Evolutionary conservation across 768 basidiomycete species (phyloP), one percentile per base, ranked within the genome.

Genomic region (Tricholomella constricta): DNA sequence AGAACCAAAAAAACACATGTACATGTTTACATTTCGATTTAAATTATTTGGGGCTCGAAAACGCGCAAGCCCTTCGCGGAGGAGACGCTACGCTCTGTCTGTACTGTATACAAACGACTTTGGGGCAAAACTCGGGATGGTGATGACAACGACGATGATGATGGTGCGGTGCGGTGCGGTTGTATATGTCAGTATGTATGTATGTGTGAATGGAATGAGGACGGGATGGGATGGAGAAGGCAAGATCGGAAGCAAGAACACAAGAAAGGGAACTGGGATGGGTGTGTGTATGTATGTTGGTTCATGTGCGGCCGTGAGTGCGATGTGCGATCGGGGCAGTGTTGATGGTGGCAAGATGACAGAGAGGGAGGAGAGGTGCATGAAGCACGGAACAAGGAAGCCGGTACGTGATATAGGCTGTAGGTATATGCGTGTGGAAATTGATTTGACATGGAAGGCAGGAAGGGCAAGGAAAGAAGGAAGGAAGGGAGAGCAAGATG

Each of bases 11-110:
- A n/a, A n/a, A n/a, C n/a, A n/a, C n/a, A n/a, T n/a, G n/a, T n/a
- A n/a, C n/a, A n/a, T n/a, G n/a, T n/a, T n/a, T n/a, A n/a, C n/a
- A n/a, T n/a, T n/a, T 45, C 27, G 37, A 20, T 43, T 58, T 44
- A 58, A 61, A 51, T 64, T 62, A 56, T 66, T 60, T 60, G 56
- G 66, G 70, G 64, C 60, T 65, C 65, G 55, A 64, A 57, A 64
- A 54, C 68, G 71, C 73, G 73, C 73, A 65, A 72, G 69, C 66
- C 71, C 70, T 75, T 75, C 72, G 71, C 73, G 53, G n/a, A 23
- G 2, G 31, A 32, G 3, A 14, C 9, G 31, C 14, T 9, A 10
- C 14, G 31, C 43, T 15, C 11, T 29, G 25, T 51, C 54, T 52
- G 34, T 37, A 51, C 42, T 54, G 50, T 55, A 54, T 47, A 50